phyloP scores from a whole-genome alignment of 768 basidiomycete genomes.

The Lentinula aciculospora region DNA sequence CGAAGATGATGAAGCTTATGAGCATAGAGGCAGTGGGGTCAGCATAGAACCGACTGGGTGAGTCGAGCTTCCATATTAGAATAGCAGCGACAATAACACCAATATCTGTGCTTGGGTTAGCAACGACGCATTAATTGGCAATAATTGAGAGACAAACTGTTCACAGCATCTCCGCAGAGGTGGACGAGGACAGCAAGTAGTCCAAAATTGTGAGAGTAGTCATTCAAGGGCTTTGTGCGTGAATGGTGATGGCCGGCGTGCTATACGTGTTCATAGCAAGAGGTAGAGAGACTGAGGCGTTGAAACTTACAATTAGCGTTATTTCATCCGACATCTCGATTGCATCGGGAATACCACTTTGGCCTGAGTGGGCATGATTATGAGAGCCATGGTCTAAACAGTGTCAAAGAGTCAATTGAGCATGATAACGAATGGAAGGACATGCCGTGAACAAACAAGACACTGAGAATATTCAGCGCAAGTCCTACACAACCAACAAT shows the following conservation, averaged over 20 bases:
- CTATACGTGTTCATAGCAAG: conserved; percentile 17
- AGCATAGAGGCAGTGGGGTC: conserved; percentile 47
- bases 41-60: conserved; percentile 44
- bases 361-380: conserved; percentile 30
- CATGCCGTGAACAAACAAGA: conserved; percentile 38
- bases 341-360: conserved; percentile 1
- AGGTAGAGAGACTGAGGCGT: background rate
- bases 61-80: conserved; percentile 41
- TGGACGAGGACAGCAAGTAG: conserved; percentile 44
- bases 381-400: conserved; percentile 29
- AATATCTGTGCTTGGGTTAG: conserved; percentile 28
- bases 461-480: conserved; percentile 41
- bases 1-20: conserved; percentile 49
- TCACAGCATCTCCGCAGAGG: conserved; percentile 47
- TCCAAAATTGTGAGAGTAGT: conserved; percentile 29
- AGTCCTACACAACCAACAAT: conserved; percentile 45
- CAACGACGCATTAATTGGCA: background rate
- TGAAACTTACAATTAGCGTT: background rate
- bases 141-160: conserved; percentile 29
- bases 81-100: conserved; percentile 48
- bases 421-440: background rate
- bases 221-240: conserved; percentile 26
- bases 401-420: background rate
- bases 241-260: conserved; percentile 48
- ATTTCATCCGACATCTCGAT: conserved; percentile 6